phyloP scores from a whole-genome alignment of 2,329 filamentous ascomycete genomes.

The Epichloe gansuensis region DNA sequence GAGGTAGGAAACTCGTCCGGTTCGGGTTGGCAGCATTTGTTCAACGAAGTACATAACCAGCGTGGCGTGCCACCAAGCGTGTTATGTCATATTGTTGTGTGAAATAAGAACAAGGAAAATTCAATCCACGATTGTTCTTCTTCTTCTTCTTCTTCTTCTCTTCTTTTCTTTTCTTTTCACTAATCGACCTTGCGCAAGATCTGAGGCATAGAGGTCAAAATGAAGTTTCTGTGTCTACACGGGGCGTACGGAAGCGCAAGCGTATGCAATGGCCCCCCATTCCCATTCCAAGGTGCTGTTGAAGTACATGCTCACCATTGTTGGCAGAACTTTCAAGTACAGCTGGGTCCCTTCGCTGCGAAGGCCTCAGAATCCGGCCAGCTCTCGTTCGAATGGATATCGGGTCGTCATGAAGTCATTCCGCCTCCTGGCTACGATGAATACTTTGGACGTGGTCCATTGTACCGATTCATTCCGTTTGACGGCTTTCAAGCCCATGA shows the following conservation, averaged over 20 bases:
- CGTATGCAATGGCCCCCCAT: slow-evolving; percentile 22
- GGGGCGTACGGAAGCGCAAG: slow-evolving; percentile 45
- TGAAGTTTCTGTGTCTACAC: slow-evolving; percentile 45
- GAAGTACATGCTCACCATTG: not conserved
- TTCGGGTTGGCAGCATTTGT: not conserved
- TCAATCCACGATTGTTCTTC: too few relatives aligned
- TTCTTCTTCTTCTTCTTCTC: too few relatives aligned
- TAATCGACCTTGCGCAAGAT: too few relatives aligned
- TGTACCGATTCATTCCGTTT: slow-evolving; percentile 41
- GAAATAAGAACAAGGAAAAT: not conserved
- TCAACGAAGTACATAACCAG: not conserved
- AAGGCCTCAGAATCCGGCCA: slow-evolving; percentile 8
- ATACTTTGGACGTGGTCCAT: slow-evolving; percentile 42
- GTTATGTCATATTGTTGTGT: not conserved
- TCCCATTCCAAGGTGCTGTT: not conserved
- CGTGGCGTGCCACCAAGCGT: not conserved
- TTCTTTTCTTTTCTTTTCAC: too few relatives aligned
- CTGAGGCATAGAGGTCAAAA: slow-evolving; percentile 12
- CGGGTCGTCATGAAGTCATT: slow-evolving; percentile 35
- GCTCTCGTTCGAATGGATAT: slow-evolving; percentile 33
- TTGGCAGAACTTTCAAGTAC: slow-evolving; percentile 40
- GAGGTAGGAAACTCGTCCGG: not conserved
- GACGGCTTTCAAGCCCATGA: slow-evolving; percentile 29
- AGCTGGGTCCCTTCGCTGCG: slow-evolving; percentile 26
- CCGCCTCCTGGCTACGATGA: slow-evolving; percentile 42